Percentiles rank a stretch among this genome's conserved stretches.
Evolutionary conservation across 805 yeast species (phyloP).

Genomic region (Metschnikowia arizonensis): DNA sequence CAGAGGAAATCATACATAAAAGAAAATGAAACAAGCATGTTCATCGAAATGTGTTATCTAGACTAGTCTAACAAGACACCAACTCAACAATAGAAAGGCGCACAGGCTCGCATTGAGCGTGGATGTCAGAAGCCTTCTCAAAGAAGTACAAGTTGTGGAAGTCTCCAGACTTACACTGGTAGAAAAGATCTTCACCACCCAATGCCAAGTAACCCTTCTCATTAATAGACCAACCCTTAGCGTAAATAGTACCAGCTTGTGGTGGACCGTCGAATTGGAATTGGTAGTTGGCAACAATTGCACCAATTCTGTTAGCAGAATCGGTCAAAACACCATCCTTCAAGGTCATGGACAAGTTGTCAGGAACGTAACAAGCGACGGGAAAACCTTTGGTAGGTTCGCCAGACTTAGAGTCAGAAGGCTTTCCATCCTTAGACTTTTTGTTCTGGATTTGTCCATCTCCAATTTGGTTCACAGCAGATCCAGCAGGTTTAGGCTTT

Average conservation of each 20-base stretch:
- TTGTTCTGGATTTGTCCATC: slow-evolving; percentile 28
- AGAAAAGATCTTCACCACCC: slow-evolving; percentile 58
- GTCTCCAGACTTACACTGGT: slow-evolving; percentile 70
- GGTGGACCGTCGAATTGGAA: slow-evolving; percentile 80
- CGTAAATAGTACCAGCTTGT: slow-evolving; percentile 46
- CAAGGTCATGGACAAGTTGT: slow-evolving; percentile 53
- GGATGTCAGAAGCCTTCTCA: slow-evolving; percentile 43
- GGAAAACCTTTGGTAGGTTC: slow-evolving; percentile 9
- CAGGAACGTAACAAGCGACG: slow-evolving; percentile 21
- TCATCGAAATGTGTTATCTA: slow-evolving; percentile 1
- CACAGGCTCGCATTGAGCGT: slow-evolving; percentile 57
- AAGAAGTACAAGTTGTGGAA: slow-evolving; percentile 74
- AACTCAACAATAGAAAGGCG: slow-evolving; percentile 56
- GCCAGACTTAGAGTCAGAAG: slow-evolving; percentile 31
- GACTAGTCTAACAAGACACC: slow-evolving; percentile 44
- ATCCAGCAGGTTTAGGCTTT: slow-evolving; percentile 21
- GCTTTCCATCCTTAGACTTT: too few relatives aligned
- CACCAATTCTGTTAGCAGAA: slow-evolving; percentile 62
- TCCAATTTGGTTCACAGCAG: slow-evolving; percentile 22
- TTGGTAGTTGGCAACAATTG: slow-evolving; percentile 79
- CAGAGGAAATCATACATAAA: too few relatives aligned
- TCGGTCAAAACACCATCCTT: slow-evolving; percentile 51
- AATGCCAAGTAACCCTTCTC: slow-evolving; percentile 58
- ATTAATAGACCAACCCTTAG: slow-evolving; percentile 42
- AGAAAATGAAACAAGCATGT: slow-evolving; percentile 11